These are phyloP conservation scores for Curvularia eragrostidis DNA, from an alignment of 2,329 filamentous ascomycete species.

Conservation along the genomic window DNA sequence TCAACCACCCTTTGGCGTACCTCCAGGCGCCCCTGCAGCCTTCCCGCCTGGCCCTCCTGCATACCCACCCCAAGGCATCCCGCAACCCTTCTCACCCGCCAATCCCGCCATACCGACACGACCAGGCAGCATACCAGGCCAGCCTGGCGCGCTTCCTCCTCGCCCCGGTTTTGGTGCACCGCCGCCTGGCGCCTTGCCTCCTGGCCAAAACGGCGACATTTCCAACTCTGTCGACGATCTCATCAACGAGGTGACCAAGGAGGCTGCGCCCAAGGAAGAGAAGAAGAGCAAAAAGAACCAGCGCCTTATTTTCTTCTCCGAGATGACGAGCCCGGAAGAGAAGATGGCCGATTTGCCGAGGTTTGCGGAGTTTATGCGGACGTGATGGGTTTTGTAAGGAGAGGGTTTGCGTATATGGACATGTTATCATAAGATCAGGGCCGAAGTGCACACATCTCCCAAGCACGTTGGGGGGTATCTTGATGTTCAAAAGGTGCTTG, in stretches of 20 bases:
- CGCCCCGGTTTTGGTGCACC: slow-evolving; percentile 50
- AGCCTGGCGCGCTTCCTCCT: slow-evolving; percentile 35
- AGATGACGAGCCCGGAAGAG: slow-evolving; percentile 83
- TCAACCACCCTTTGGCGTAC: slow-evolving; percentile 26
- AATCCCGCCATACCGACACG: slow-evolving; percentile 29
- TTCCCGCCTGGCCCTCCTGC: slow-evolving; percentile 37
- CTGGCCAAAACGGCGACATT: slow-evolving; percentile 26
- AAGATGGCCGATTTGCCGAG: slow-evolving; percentile 80
- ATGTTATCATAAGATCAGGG: background rate
- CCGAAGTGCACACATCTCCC: background rate
- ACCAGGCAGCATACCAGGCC: slow-evolving; percentile 44
- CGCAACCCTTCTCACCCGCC: slow-evolving; percentile 40
- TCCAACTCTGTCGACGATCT: slow-evolving; percentile 60
- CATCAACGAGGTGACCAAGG: slow-evolving; percentile 58
- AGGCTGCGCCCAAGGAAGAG: slow-evolving; percentile 45
- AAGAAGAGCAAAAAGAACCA: slow-evolving; percentile 68
- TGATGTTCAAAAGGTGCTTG: background rate
- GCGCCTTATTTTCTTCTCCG: slow-evolving; percentile 81
- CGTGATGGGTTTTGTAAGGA: slow-evolving; percentile 16
- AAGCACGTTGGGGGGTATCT: background rate
- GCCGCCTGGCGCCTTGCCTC: slow-evolving; percentile 25
- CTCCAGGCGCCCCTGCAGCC: slow-evolving; percentile 29
- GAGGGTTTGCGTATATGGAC: background rate
- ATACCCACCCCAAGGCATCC: slow-evolving; percentile 19
- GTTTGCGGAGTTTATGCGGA: slow-evolving; percentile 62